phyloP scores from a whole-genome alignment of 1,284 basidiomycete genomes.

The Tylopilus sp. region DNA sequence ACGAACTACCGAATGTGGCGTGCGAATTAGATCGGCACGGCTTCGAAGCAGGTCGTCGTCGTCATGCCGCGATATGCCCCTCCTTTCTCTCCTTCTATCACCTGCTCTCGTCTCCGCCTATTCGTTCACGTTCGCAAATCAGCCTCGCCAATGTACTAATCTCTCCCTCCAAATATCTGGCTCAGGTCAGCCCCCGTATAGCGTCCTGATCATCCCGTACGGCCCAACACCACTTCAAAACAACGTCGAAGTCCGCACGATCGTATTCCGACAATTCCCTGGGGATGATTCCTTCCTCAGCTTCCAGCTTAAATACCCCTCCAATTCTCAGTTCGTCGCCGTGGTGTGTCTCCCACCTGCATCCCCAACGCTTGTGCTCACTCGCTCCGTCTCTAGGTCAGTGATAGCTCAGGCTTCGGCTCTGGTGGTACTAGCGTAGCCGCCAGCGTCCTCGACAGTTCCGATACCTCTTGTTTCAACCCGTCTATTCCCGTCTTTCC shows the following conservation, averaged over 20 bases:
- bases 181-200: conserved; percentile 60
- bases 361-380: not conserved
- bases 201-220: conserved; percentile 60
- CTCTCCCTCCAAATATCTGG: conserved; percentile 51
- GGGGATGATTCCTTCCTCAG: conserved; percentile 39
- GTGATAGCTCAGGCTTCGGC: conserved; percentile 65
- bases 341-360: conserved; percentile 50
- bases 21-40: too few relatives aligned
- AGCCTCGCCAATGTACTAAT: conserved; percentile 62
- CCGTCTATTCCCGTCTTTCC: conserved; percentile 45
- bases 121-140: conserved; percentile 55
- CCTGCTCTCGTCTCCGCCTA: conserved; percentile 33
- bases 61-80: too few relatives aligned
- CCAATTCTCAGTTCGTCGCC: conserved; percentile 65
- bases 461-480: conserved; percentile 60
- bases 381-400: conserved; percentile 47
- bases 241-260: conserved; percentile 59
- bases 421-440: conserved; percentile 70
- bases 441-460: conserved; percentile 50
- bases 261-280: conserved; percentile 53
- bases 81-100: conserved; percentile 16
- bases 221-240: conserved; percentile 59
- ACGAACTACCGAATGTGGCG: too few relatives aligned
- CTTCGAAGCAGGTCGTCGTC: too few relatives aligned
- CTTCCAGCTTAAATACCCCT: conserved; percentile 64